Base-by-base conservation (phyloP, 495 filamentous ascomycete species). In the Patellaria atrata region DNA sequence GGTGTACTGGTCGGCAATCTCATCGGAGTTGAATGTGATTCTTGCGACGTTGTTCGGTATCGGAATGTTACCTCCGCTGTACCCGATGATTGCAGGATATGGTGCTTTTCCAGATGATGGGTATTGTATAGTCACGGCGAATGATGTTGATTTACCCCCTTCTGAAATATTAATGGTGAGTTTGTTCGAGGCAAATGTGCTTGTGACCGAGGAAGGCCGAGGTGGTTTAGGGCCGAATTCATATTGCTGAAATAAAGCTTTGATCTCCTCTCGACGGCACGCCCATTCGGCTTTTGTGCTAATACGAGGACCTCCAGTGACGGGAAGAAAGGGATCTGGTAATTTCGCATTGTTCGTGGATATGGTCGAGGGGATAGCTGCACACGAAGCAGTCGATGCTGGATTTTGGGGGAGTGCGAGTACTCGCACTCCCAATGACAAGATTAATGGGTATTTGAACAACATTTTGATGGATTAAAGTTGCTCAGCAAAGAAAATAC, bases 11-110 rank as follows among this genome's bases (percentile, higher is more conserved):
- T 60, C 47, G 35, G 57, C 56, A 4, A 3, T 31, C 1, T 38
- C 33, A 3, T 43, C 26, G 17, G 19, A 22, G 24, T 35, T 45
- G 45, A 56, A 58, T 14, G 35, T 58, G 22, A 66, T 56, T 10
- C 45, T 41, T 14, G 61, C 60, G 12, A 62, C 58, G 26, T 45
- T 45, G 7, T 47, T 33, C 2, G 56, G 57, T 13, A 51, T 38
- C 5, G 59, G 55, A 34, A 65, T 54, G 43, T 49, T 56, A 21
- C 32, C 9, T 13, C 44, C 49, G 25, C 50, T 55, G 39, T 47
- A 51, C 3, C 38, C 58, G 29, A 65, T 61, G 41, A 66, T 47
- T 19, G 61, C 62, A 3, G 62, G 62, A 37, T 43, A 61, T 11
- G 57, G 55, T 11, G 32, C 53, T 9, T 13, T 48, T 10, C 50